Conservation (phyloP, 495 filamentous ascomycete species). For the Daldinia vernicosa region DNA sequence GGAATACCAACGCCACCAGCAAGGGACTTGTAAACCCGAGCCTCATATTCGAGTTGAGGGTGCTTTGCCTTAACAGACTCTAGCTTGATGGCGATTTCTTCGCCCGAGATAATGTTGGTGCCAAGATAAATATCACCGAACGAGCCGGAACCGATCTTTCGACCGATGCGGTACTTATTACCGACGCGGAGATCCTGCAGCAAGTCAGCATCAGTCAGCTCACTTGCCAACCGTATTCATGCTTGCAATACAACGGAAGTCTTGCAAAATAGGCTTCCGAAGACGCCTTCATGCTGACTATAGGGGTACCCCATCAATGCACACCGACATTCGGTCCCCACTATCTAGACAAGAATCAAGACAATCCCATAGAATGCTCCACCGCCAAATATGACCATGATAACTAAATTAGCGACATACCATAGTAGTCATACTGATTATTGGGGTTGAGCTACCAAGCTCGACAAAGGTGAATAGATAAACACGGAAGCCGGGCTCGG, state of each 20-base stretch:
- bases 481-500: background rate
- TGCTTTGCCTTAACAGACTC: constrained; percentile 99
- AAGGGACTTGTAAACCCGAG: constrained; percentile 98
- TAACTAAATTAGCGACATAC: constrained; percentile 47
- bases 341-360: constrained; percentile 5
- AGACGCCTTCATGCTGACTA: constrained; percentile 10
- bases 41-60: constrained; percentile 99
- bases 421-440: constrained; percentile 60
- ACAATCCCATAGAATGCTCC: background rate
- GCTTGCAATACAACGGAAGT: background rate
- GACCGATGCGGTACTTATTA: constrained; percentile 99
- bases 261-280: background rate
- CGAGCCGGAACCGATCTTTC: constrained; percentile 98
- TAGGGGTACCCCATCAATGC: constrained; percentile 18
- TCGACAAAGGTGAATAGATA: constrained; percentile 10
- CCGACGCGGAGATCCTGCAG: constrained; percentile 95
- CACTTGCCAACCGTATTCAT: background rate
- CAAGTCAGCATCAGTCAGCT: constrained; percentile 24
- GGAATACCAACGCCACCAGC: constrained; percentile 98
- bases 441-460: constrained; percentile 29
- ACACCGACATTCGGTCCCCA: constrained; percentile 40
- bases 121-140: constrained; percentile 99
- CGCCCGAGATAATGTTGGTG: constrained; percentile 99
- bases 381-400: background rate
- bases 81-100: constrained; percentile 99